Conservation (phyloP, 148 eudicot species). For the Diospyros kaki region DNA sequence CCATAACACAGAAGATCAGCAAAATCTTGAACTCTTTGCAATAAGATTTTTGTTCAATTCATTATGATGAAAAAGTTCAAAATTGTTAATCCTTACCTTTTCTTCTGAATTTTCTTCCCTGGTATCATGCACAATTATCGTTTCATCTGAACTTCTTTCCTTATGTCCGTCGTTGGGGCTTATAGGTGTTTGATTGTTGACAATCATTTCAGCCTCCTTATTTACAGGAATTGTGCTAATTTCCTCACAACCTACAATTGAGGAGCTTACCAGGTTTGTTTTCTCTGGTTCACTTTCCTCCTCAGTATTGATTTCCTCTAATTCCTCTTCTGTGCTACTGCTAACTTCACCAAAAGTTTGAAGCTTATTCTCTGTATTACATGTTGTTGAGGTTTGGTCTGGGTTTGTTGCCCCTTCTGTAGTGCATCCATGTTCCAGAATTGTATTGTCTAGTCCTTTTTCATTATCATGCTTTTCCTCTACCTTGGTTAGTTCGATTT, state of each 20-base stretch:
- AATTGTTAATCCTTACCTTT: conserved; percentile 14
- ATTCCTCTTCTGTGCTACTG: too few species aligned
- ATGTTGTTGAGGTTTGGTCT: too few species aligned
- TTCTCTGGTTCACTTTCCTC: too few species aligned
- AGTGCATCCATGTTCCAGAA: too few species aligned
- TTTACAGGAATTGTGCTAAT: background rate
- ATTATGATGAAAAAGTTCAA: background rate
- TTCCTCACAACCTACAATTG: conserved; percentile 7
- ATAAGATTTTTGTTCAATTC: background rate
- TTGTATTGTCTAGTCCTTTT: too few species aligned
- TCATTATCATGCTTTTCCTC: too few species aligned
- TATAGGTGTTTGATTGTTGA: background rate
- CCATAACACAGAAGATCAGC: background rate
- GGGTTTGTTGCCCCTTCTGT: too few species aligned
- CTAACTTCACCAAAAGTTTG: too few species aligned
- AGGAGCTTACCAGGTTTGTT: conserved; percentile 1
- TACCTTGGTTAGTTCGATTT: too few species aligned
- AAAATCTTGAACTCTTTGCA: background rate
- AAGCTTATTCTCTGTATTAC: too few species aligned
- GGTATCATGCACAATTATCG: conserved; percentile 1
- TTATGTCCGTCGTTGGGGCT: conserved; percentile 5
- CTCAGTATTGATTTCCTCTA: too few species aligned
- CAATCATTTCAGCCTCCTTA: background rate
- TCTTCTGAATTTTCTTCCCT: conserved; percentile 7
- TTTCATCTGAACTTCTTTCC: conserved; percentile 1